Evolutionary conservation across 2,329 filamentous ascomycete genomes (phyloP).

Genomic region (Tetracladium maxilliforme): DNA sequence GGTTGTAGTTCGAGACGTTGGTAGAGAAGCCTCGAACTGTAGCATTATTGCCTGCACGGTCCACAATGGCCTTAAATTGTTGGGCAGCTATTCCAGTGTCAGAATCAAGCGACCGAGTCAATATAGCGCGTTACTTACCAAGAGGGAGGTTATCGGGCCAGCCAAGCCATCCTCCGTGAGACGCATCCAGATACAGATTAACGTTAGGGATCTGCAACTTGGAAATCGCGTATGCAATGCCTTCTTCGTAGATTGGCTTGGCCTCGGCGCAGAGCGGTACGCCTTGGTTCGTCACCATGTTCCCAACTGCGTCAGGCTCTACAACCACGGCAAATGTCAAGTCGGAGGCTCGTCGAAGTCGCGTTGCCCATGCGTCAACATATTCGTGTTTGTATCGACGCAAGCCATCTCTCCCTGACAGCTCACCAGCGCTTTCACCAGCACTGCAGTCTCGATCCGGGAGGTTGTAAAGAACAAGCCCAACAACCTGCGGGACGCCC

Average conservation of each 20-base stretch:
- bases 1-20: slow-evolving; percentile 45
- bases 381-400: slow-evolving; percentile 36
- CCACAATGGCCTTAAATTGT: slow-evolving; percentile 34
- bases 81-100: slow-evolving; percentile 24
- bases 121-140: slow-evolving; percentile 4
- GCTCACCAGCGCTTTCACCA: slow-evolving; percentile 41
- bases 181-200: slow-evolving; percentile 41
- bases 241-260: slow-evolving; percentile 29
- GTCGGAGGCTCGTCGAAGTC: slow-evolving; percentile 24
- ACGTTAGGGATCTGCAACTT: slow-evolving; percentile 39
- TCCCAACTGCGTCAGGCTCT: slow-evolving; percentile 43
- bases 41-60: slow-evolving; percentile 27
- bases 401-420: slow-evolving; percentile 32
- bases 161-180: slow-evolving; percentile 43
- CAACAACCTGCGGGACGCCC: slow-evolving; percentile 17
- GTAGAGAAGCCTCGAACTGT: slow-evolving; percentile 38
- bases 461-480: slow-evolving; percentile 36
- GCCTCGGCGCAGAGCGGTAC: slow-evolving; percentile 33
- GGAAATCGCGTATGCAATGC: slow-evolving; percentile 33
- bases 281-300: slow-evolving; percentile 39
- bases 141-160: slow-evolving; percentile 40
- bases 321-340: slow-evolving; percentile 25
- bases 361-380: slow-evolving; percentile 28
- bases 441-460: slow-evolving; percentile 44
- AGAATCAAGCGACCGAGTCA: slow-evolving; percentile 2